Base-by-base conservation (phyloP, 257 asterid species). In the Craterostigma plantagineum region DNA sequence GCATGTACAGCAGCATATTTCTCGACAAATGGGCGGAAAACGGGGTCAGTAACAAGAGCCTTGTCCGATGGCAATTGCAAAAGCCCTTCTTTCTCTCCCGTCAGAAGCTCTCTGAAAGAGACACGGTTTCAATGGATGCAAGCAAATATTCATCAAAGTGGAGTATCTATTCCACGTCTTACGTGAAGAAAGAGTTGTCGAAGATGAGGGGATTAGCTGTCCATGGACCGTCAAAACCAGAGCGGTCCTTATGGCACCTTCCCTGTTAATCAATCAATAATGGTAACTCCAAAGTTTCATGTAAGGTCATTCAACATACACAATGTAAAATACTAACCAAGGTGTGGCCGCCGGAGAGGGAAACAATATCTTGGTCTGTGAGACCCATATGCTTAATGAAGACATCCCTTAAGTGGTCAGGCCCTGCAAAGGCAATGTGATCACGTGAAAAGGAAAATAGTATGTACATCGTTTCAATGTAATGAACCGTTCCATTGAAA, bases 11-110 rank as follows among this genome's bases (percentile, higher is more conserved):
- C 91, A 48, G 91, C 93, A 53, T 83, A 83, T 63, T 66, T 81
- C 37, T 56, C 69, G 7, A 62, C 90, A 9, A 70, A 62, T 8
- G 76, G 71, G 34, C 68, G 76, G 53, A 77, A 68, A 4, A 49
- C 58, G 1, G 84, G 73, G 52, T 71, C 91, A 45, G 62, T 71
- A 11, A 69, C 67, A 4, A 79, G 70, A 23, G 92, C 70, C 46
- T 72, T 75, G 69, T 79, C 92, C 10, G 87, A 54, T 53, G 87
- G 92, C 18, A 75, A 71, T 64, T 69, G 92, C 42, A 79, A 45
- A 3, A 79, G 69, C 17, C 69, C 92, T 57, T 65, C 77, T 54
- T 62, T 74, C 52, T 71, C 85, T 17, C 76, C 79, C 49, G 59
- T 62, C 18, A 71, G 60, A 41, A 81, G 87, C 50, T 79, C 92